phyloP scores from a whole-genome alignment of 179 eudicot species.

The Pouteria campechiana region DNA sequence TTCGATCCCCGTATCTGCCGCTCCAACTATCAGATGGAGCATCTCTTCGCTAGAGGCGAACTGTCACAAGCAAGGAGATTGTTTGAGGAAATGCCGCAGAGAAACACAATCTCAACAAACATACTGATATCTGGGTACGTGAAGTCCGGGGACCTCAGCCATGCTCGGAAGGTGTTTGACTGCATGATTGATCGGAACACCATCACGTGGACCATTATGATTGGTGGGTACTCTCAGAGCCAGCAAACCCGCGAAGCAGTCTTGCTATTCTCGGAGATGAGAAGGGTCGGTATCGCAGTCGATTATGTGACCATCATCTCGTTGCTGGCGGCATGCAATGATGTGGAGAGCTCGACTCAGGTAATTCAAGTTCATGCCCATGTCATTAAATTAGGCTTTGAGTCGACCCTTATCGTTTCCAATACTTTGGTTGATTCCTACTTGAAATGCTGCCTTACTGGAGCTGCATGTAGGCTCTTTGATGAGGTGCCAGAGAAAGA shows the following conservation, averaged over 20 bases:
- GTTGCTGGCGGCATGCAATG: slow-evolving; percentile 52
- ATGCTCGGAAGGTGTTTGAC: slow-evolving; percentile 58
- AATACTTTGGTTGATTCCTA: slow-evolving; percentile 75
- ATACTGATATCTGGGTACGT: slow-evolving; percentile 52
- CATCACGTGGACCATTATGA: slow-evolving; percentile 75
- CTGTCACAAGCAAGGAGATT: slow-evolving; percentile 32
- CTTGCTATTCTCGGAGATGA: slow-evolving; percentile 45
- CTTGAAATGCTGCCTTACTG: slow-evolving; percentile 45
- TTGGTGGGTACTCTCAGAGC: slow-evolving; percentile 53
- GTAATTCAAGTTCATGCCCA: slow-evolving; percentile 60
- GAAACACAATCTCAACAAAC: slow-evolving; percentile 39
- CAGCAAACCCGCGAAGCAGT: slow-evolving; percentile 39
- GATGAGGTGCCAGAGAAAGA: slow-evolving; percentile 38
- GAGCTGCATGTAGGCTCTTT: slow-evolving; percentile 34
- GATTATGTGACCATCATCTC: slow-evolving; percentile 65
- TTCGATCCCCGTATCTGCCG: slow-evolving; percentile 49
- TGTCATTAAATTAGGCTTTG: slow-evolving; percentile 39
- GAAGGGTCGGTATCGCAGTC: slow-evolving; percentile 31
- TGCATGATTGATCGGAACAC: slow-evolving; percentile 21
- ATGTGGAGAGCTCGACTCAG: slow-evolving; percentile 11
- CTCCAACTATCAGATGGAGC: slow-evolving; percentile 36
- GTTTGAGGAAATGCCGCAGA: slow-evolving; percentile 67
- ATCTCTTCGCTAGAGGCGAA: slow-evolving; percentile 23
- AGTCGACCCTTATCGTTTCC: slow-evolving; percentile 25
- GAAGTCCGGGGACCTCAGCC: slow-evolving; percentile 35